phyloP scores from a whole-genome alignment of 169 alveolate species.

The Eimeria brunetti region DNA sequence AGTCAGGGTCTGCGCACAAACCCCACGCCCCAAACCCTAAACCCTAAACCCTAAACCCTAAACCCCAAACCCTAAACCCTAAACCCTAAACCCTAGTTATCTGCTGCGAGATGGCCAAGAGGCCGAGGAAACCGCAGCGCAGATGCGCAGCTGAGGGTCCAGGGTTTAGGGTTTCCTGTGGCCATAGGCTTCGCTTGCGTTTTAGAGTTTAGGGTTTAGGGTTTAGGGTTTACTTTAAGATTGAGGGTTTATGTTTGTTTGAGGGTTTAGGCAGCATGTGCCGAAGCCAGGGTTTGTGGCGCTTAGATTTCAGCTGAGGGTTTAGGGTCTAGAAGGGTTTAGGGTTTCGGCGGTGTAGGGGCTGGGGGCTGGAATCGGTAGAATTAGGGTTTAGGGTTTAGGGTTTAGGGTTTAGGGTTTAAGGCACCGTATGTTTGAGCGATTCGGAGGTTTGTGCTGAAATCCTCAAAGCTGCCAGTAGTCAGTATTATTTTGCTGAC shows the following conservation, averaged over 20 bases:
- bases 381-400: background rate
- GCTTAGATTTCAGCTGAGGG: too few species aligned
- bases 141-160: background rate
- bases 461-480: conserved; percentile 88
- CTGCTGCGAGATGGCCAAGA: background rate
- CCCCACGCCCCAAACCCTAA: conserved; percentile 19
- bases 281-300: too few species aligned
- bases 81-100: background rate
- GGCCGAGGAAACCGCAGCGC: background rate
- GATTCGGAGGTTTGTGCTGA: conserved; percentile 87
- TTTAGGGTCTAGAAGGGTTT: too few species aligned
- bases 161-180: conserved; percentile 36
- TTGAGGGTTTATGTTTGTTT: too few species aligned
- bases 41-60: conserved; percentile 9
- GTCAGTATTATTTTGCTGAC: conserved; percentile 90
- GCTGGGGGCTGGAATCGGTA: too few species aligned
- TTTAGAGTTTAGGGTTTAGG: background rate
- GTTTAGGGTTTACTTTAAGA: too few species aligned
- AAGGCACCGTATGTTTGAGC: conserved; percentile 79
- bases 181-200: too few species aligned
- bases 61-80: background rate
- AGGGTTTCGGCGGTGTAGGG: too few species aligned
- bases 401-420: conserved; percentile 58
- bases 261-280: too few species aligned
- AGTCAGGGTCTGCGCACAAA: conserved; percentile 86